phyloP scores from a whole-genome alignment of 1,139 yeast genomes.

The Taphrina sp. region DNA sequence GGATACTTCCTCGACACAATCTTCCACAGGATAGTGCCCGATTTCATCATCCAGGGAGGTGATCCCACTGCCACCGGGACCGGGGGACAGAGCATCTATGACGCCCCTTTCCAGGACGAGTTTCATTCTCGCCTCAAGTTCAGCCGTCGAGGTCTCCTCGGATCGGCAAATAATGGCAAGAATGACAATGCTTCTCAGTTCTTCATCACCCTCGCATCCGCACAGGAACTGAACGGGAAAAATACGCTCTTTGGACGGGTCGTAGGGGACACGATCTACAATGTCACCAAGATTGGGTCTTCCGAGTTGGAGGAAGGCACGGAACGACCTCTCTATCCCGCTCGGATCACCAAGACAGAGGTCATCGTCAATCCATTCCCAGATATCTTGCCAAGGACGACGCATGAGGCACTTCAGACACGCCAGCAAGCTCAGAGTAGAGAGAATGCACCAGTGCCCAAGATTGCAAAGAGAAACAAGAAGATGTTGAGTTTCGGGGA shows the following conservation, averaged over 20 bases:
- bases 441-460: conserved; percentile 40
- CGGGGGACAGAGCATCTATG: conserved; percentile 43
- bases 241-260: conserved; percentile 64
- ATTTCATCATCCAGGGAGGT: conserved; percentile 49
- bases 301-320: conserved; percentile 50
- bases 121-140: conserved; percentile 57
- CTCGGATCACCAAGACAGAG: conserved; percentile 48
- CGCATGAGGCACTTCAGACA: conserved; percentile 35
- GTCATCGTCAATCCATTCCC: conserved; percentile 55
- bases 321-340: conserved; percentile 55
- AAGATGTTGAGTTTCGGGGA: conserved; percentile 42
- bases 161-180: conserved; percentile 49
- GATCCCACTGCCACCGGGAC: conserved; percentile 46
- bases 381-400: conserved; percentile 45
- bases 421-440: conserved; percentile 37
- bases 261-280: conserved; percentile 59
- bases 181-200: conserved; percentile 51
- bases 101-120: conserved; percentile 50
- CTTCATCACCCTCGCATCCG: conserved; percentile 54
- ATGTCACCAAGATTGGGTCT: conserved; percentile 54
- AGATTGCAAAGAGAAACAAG: conserved; percentile 42
- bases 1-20: conserved; percentile 49
- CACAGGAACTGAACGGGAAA: conserved; percentile 50
- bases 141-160: conserved; percentile 57
- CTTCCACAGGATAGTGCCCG: conserved; percentile 49